Base-by-base conservation (phyloP, 352 stramenopile genomes). In the Phytophthora sojae region DNA sequence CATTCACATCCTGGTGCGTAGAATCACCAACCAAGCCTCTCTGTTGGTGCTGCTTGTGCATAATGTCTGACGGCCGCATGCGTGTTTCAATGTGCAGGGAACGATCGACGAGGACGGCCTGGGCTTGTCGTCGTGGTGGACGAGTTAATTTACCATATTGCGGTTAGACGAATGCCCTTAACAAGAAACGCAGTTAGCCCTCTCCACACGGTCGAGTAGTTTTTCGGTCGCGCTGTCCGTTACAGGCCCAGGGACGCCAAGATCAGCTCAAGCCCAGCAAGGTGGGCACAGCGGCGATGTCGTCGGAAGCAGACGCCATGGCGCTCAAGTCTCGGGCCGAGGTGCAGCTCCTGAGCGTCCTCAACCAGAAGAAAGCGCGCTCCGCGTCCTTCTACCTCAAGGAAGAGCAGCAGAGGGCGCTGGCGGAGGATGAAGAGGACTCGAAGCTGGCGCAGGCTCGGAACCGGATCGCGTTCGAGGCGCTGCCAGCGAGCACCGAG, bases 31-130 rank as follows among this genome's bases (percentile, higher is more conserved):
- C n/a, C 30, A 42, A 9, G 9, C 9, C 35, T 42, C 35, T 42
- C 35, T 15, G 35, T 17, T 14, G 35, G 1, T 6, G 35, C 26
- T 30, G 26, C 26, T 17, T 12, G 30, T 37, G 26, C 5, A 42
- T 11, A 42, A 42, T 42, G 4, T 17, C 35, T 42, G 35, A 42
- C 11, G 23, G 25, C 15, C 44, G 17, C 25, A 35, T 9, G 45
- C 21, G 4, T 61, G 15, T 12, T 58, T 21, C 59, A 14, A 42
- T 42, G 35, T 9, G 9, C 51, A 96, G 88, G 89, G 89, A 57
- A 95, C 89, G n/a, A 96, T 96, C 51, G 89, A 96, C 67, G 89
- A 96, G 76, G 89, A 96, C 59, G 89, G 89, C 14, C 67, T 96
- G 21, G 89, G 89, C 1, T 75, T 96, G 21, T 92, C 89, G 17